A percentile compares a stretch with the other conserved stretches of the same genome.
Evolutionary conservation across 371 early-diverging fungal species (phyloP).

Genomic region (Mucor lusitanicus): DNA sequence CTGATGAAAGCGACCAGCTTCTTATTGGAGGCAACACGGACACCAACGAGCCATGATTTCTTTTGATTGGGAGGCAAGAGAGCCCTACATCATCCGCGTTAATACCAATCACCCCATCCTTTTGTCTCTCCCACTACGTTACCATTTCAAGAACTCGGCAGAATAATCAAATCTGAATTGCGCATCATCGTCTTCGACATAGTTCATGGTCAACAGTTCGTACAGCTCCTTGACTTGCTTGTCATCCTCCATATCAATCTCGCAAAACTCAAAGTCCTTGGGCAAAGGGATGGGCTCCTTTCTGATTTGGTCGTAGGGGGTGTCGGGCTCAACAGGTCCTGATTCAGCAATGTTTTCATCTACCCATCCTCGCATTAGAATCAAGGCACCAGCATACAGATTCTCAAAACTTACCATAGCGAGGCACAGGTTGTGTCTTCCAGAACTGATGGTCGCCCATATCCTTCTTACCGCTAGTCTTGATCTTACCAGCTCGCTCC

Average conservation of each 20-base stretch:
- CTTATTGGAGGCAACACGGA: slow-evolving; percentile 80
- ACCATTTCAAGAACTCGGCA: slow-evolving; percentile 89
- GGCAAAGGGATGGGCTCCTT: slow-evolving; percentile 86
- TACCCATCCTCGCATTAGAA: slow-evolving; percentile 13
- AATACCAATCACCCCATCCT: neutral
- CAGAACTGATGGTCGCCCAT: slow-evolving; percentile 87
- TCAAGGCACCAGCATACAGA: neutral
- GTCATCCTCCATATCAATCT: slow-evolving; percentile 80
- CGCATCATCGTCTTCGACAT: slow-evolving; percentile 95
- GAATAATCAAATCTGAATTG: slow-evolving; percentile 97
- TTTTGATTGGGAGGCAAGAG: slow-evolving; percentile 92
- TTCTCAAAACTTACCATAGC: slow-evolving; percentile 50
- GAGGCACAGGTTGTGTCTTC: slow-evolving; percentile 95
- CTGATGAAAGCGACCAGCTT: slow-evolving; percentile 95
- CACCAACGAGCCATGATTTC: slow-evolving; percentile 89
- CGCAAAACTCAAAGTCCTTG: slow-evolving; percentile 87
- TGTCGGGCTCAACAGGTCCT: slow-evolving; percentile 84
- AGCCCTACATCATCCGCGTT: slow-evolving; percentile 60
- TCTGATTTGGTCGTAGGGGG: slow-evolving; percentile 76
- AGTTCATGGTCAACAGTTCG: slow-evolving; percentile 83
- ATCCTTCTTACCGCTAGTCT: slow-evolving; percentile 38
- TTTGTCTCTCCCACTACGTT: slow-evolving; percentile 9
- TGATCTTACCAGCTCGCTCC: slow-evolving; percentile 30
- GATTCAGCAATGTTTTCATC: slow-evolving; percentile 70
- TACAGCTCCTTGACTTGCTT: slow-evolving; percentile 85